Evolutionary conservation across 176 grass and related monocot species (phyloP).

Genomic region (Eleusine coracana): DNA sequence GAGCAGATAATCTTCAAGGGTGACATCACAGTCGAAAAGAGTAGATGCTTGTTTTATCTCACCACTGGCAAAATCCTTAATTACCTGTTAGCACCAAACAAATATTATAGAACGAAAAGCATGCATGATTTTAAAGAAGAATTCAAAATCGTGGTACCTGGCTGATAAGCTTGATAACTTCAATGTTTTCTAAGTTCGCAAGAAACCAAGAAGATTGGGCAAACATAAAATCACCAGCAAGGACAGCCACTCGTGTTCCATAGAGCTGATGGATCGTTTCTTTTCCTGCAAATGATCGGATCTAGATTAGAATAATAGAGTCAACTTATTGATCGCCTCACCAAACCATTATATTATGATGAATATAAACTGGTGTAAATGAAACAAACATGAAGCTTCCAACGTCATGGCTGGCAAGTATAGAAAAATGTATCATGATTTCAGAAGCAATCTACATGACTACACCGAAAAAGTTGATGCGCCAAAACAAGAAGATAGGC

Average conservation of each 20-base stretch:
- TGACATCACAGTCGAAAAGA: constrained; percentile 77
- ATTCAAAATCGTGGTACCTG: constrained; percentile 55
- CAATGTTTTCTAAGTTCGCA: constrained; percentile 91
- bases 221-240: constrained; percentile 98
- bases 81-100: constrained; percentile 58
- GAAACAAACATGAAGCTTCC: constrained; percentile 30
- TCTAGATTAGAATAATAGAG: constrained; percentile 21
- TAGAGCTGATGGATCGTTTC: constrained; percentile 89
- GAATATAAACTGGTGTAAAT: not conserved
- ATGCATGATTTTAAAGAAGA: constrained; percentile 13
- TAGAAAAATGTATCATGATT: not conserved
- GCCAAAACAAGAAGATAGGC: not conserved
- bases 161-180: constrained; percentile 97
- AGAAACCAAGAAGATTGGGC: constrained; percentile 98
- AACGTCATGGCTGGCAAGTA: not conserved
- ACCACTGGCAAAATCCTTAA: constrained; percentile 94
- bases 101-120: not conserved
- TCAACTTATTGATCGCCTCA: not conserved
- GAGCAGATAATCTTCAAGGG: constrained; percentile 85
- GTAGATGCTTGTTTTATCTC: constrained; percentile 93
- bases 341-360: not conserved
- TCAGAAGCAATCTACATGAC: not conserved
- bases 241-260: constrained; percentile 84
- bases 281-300: constrained; percentile 58
- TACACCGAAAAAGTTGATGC: not conserved